Conservation (phyloP, 768 basidiomycete species). For the Fomitopsis serialis region DNA sequence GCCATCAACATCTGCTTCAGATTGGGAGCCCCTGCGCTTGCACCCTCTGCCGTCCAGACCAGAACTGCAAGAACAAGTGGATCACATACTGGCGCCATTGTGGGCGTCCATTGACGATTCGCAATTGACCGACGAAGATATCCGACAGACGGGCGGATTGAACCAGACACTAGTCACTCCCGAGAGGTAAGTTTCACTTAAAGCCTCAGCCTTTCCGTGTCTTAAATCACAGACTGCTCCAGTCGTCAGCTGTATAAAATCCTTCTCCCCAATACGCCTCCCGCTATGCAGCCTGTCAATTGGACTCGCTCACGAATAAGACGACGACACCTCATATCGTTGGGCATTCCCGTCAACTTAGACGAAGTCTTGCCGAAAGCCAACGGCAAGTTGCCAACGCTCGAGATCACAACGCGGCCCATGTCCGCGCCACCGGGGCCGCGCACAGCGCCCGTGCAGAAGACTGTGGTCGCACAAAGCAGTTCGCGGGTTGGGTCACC, state of each 20-base stretch:
- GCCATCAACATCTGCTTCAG: constrained; percentile 33
- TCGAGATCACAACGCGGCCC: constrained; percentile 80
- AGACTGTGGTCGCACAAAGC: constrained; percentile 27
- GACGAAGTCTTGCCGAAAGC: constrained; percentile 82
- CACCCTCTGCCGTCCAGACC: constrained; percentile 57
- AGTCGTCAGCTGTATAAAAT: constrained; percentile 79
- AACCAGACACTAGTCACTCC: constrained; percentile 72
- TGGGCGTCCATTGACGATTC: constrained; percentile 52
- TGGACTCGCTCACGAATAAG: constrained; percentile 93
- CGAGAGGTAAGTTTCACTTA: constrained; percentile 51
- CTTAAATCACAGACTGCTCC: constrained; percentile 20
- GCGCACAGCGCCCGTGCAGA: constrained; percentile 33
- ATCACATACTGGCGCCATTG: constrained; percentile 59
- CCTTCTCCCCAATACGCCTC: constrained; percentile 61
- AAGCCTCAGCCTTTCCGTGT: constrained; percentile 7
- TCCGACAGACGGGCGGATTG: constrained; percentile 77
- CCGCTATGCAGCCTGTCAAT: constrained; percentile 79
- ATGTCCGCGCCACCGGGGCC: constrained; percentile 73
- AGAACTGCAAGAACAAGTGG: constrained; percentile 56
- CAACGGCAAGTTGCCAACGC: constrained; percentile 64
- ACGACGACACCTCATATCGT: constrained; percentile 82
- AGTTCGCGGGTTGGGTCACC: constrained; percentile 46
- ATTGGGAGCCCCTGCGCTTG: constrained; percentile 60
- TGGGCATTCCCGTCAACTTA: constrained; percentile 92
- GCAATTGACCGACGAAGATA: constrained; percentile 59